Evolutionary conservation across 2,329 filamentous ascomycete genomes (phyloP).

Genomic region (Xylaria sp.): DNA sequence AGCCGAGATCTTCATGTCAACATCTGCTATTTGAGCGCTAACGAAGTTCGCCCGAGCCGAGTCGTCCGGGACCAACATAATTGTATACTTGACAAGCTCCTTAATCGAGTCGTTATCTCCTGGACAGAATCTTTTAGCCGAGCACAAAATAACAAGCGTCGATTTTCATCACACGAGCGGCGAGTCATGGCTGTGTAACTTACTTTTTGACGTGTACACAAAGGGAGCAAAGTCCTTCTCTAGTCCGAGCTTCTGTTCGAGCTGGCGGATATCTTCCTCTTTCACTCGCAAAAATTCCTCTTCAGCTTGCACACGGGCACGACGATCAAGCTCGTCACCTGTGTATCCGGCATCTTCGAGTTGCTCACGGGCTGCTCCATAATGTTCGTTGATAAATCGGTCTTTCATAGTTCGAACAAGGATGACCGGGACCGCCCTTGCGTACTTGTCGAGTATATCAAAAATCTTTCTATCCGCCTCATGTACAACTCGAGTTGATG

Average conservation of each 20-base stretch:
- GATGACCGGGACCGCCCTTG: constrained; percentile 41
- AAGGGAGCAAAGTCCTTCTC: constrained; percentile 42
- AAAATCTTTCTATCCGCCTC: constrained; percentile 45
- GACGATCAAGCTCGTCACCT: constrained; percentile 36
- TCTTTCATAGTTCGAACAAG: constrained; percentile 48
- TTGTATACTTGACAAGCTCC: constrained; percentile 40
- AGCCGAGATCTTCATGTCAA: constrained; percentile 39
- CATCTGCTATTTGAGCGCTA: constrained; percentile 41
- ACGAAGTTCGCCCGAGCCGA: constrained; percentile 40
- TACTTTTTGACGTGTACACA: constrained; percentile 41
- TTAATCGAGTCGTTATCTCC: constrained; percentile 40
- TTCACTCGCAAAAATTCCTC: constrained; percentile 37
- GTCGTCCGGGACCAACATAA: constrained; percentile 41
- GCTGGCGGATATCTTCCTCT: constrained; percentile 41
- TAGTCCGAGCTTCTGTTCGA: constrained; percentile 40
- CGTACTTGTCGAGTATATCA: constrained; percentile 39
- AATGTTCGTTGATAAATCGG: constrained; percentile 43
- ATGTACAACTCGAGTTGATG: constrained; percentile 43
- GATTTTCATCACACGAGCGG: background rate
- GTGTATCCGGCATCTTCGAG: constrained; percentile 34
- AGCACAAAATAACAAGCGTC: background rate
- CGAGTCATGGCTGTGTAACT: background rate
- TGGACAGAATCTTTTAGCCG: constrained; percentile 20
- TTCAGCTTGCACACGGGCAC: constrained; percentile 36
- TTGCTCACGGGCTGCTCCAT: constrained; percentile 37